Evolutionary conservation across 768 basidiomycete genomes (phyloP), one percentile per base, ranked within the genome.

Genomic region (Mycena olivaceomarginata): DNA sequence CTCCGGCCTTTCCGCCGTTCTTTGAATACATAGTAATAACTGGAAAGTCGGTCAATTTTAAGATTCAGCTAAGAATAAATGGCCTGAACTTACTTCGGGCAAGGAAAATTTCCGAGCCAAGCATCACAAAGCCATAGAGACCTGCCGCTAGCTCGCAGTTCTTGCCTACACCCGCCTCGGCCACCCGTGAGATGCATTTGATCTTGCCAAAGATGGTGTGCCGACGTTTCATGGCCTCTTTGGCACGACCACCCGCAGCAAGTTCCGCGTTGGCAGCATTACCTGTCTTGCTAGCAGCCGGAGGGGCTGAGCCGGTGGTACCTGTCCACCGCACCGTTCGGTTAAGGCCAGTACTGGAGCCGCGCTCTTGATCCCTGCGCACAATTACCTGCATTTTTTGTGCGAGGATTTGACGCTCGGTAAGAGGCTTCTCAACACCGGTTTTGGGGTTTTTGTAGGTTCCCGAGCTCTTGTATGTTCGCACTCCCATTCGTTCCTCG

Each of bases 221-320:
- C 9, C 65, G 72, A 0, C 66, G 65, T 40, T 67, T 67, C 11
- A 67, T 39, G 2, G 16, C 56, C 51, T 71, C 64, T 15, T 73
- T 66, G 1, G 63, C 53, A 1, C 72, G 72, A 2, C 53, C 64
- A 15, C 22, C 43, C 18, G 72, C 72, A 25, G 53, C 20, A 2
- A 59, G 15, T 37, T 65, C 72, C 0, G 72, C 72, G 22, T 73
- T 66, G 16, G 72, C 72, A 1, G 72, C 65, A 62, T 74, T 74
- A 0, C 66, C 57, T 9, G 65, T 48, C n/a, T 74, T 72, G 43
- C 13, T 13, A 13, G 8, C 43, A 45, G 12, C 22, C 41, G 37
- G 31, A 8, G 16, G 48, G 13, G n/a, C n/a, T n/a, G n/a, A n/a
- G n/a, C n/a, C n/a, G n/a, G 12, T 25, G 2, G 67, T 56, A 25